phyloP scores from a whole-genome alignment of 2,329 filamentous ascomycete species.

The Immersiporthe knoxdaviesiana region DNA sequence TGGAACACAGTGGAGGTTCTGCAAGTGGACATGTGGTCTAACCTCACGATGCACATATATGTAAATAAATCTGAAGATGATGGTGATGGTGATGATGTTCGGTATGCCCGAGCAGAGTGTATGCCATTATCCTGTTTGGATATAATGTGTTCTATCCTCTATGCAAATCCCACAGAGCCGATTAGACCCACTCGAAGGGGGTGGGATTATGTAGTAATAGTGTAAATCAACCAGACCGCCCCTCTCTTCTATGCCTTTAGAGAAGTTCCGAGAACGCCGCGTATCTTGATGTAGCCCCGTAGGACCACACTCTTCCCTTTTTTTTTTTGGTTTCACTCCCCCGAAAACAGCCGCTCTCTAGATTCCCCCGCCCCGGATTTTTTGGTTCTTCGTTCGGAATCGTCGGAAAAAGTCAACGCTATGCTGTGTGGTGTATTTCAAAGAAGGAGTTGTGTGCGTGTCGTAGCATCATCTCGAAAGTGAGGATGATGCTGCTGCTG shows the following conservation, averaged over 20 bases:
- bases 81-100: background rate
- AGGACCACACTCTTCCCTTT: conserved; percentile 6
- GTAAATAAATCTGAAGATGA: background rate
- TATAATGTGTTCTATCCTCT: conserved; percentile 22
- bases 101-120: background rate
- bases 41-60: background rate
- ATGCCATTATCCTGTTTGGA: conserved; percentile 10
- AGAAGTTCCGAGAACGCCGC: conserved; percentile 20
- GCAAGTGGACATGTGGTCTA: background rate
- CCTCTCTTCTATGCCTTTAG: background rate
- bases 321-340: conserved; percentile 4
- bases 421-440: conserved; percentile 24
- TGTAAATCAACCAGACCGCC: conserved; percentile 17
- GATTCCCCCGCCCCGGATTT: conserved; percentile 11
- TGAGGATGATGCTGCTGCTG: background rate
- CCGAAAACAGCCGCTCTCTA: conserved; percentile 11
- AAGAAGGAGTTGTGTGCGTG: conserved; percentile 22
- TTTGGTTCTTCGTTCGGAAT: conserved; percentile 1
- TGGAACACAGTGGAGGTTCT: too few species aligned
- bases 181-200: conserved; percentile 19
- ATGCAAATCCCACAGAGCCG: conserved; percentile 8
- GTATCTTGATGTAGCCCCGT: conserved; percentile 16
- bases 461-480: conserved; percentile 13
- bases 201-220: conserved; percentile 21
- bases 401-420: conserved; percentile 28